Evolutionary conservation across 495 filamentous ascomycete species (phyloP), one percentile per base, ranked within the genome.

Genomic region (Xylaria sp.): DNA sequence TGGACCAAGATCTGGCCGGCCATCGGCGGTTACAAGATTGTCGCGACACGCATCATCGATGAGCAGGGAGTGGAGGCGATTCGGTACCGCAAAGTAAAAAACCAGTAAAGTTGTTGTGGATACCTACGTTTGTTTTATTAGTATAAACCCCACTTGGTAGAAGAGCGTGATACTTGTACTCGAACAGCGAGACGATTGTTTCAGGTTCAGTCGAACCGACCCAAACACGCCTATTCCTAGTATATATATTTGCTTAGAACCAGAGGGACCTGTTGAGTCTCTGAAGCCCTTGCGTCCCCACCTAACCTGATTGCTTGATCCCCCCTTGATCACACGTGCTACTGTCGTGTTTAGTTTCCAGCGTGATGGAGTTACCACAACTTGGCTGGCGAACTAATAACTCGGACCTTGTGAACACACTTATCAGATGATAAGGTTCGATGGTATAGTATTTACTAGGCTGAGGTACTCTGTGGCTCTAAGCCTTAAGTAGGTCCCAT

Each of bases 1-100:
- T 87, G 84, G 85, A 82, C 82, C 0, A 81, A 81, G 67, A 50
- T 85, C 11, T 79, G 81, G 78, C 85, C 85, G 21, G 78, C 75
- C 26, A 68, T 85, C 52, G 80, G 82, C 4, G 85, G 84, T 14
- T 86, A 87, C 69, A 81, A 75, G 63, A 77, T 87, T 29, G 80
- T 82, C 15, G 77, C 76, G 7, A 80, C 83, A 44, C 78, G 78
- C 61, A 71, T 73, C 53, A 61, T 84, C 24, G 76, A 81, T 40
- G 81, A 82, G 17, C 77, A 80, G 11, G 85, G 83, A 1, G 79
- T 68, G 0, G 85, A 85, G 73, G 80, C 82, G 43, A 77, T 87
- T 21, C 72, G 82, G 14, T 86, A 87, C 72, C 65, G 68, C 29
- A 84, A 84, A 62, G 74, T 78, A 43, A 78, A 77, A 41, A 79